Base-by-base conservation (phyloP, 768 basidiomycete genomes). In the Kwoniella botswanensis region DNA sequence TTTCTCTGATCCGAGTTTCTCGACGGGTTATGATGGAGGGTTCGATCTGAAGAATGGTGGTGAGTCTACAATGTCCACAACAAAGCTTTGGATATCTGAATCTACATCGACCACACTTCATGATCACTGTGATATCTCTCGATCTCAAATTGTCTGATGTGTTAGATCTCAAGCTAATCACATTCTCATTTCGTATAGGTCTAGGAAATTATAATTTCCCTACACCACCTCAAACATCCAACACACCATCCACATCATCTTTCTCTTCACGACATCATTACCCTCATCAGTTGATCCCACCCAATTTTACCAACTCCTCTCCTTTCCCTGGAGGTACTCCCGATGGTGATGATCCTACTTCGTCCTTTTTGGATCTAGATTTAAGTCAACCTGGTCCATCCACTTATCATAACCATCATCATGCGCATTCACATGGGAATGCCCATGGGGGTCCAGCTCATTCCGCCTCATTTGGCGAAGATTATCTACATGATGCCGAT, bases 311-410 rank as follows among this genome's bases (percentile, higher is more conserved):
- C 29, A 66, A 64, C 43, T 60, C 58, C 21, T 68, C 68, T 3
- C 46, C 59, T 2, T 67, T 71, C 41, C 65, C 65, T 17, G 26
- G 22, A 13, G 17, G 22, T 21, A 62, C 71, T 24, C 65, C 71
- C 35, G 68, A 70, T 41, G 55, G 44, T 1, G 67, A 70, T 56
- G 67, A 70, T 65, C 72, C 67, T 9, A 69, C 67, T 22, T 61
- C 67, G 1, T 63, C 67, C 22, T 73, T 44, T 26, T 42, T 73
- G 24, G 72, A 73, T 67, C 22, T 73, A n/a, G 70, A 71, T 58
- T 44, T 68, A 7, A 55, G 65, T 52, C 68, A 71, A 61, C 68
- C 74, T 17, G 74, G 74, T 50, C 74, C 74, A 24, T 76, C 74
- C 9, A 73, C 61, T 9, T 73, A 70, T 42, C 54, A 35, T 35